Evolutionary conservation across 345 rosid species (phyloP).

Genomic region (Eucalyptus globulus): DNA sequence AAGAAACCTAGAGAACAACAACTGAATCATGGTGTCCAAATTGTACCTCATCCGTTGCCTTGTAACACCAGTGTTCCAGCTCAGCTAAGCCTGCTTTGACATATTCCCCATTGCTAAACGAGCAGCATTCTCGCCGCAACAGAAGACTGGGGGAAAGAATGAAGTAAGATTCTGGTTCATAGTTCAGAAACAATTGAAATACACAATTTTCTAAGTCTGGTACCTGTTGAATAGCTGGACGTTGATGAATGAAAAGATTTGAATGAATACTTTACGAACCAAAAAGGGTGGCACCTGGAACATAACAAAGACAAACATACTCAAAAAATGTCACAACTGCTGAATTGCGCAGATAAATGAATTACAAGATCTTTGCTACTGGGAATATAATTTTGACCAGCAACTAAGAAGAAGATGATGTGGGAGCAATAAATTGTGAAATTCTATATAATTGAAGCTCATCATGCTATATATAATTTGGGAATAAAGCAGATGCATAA

Average conservation of each 20-base stretch:
- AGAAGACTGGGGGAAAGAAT: constrained; percentile 36
- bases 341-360: not conserved
- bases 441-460: not conserved
- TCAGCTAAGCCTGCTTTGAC: constrained; percentile 91
- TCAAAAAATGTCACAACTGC: not conserved
- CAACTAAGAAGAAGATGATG: not conserved
- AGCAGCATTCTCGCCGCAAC: constrained; percentile 87
- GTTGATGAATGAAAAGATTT: constrained; percentile 93
- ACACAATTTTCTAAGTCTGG: not conserved
- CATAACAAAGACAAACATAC: not conserved
- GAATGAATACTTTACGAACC: constrained; percentile 90
- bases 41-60: constrained; percentile 88
- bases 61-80: constrained; percentile 91
- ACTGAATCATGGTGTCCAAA: not conserved
- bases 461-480: not conserved
- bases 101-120: constrained; percentile 93
- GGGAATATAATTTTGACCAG: not conserved
- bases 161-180: not conserved
- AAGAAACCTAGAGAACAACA: not conserved
- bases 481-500: not conserved
- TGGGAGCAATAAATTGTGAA: not conserved
- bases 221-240: constrained; percentile 97
- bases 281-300: constrained; percentile 87
- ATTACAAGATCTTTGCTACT: not conserved
- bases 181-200: not conserved